These are phyloP conservation scores for Climacium dendroides DNA, from an alignment of 225 moss, liverwort and hornwort genomes.

Conservation along the genomic window DNA sequence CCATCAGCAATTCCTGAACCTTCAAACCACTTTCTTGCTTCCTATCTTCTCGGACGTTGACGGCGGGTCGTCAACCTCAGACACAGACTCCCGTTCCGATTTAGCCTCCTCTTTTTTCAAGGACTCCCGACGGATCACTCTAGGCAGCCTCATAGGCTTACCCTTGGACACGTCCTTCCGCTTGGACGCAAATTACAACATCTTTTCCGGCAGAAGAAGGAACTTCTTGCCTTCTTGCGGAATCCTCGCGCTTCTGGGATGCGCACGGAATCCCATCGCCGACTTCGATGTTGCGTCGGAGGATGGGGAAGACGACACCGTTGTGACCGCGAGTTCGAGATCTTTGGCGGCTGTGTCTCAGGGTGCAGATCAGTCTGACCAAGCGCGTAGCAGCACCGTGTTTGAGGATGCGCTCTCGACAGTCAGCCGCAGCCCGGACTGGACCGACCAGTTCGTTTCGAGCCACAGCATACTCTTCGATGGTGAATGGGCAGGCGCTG, in stretches of 20 bases:
- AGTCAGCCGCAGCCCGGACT: conserved; percentile 19
- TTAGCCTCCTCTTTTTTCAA: conserved; percentile 25
- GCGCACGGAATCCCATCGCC: not conserved
- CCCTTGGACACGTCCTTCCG: conserved; percentile 20
- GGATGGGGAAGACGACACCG: not conserved
- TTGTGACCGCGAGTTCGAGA: not conserved
- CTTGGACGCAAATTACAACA: conserved; percentile 5
- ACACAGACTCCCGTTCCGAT: conserved; percentile 27
- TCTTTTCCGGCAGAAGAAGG: not conserved
- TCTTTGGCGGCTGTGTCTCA: conserved; percentile 5
- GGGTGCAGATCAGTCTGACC: not conserved
- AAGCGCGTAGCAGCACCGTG: not conserved
- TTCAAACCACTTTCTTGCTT: conserved; percentile 19
- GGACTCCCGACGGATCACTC: conserved; percentile 31
- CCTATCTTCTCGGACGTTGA: conserved; percentile 26
- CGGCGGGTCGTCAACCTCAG: conserved; percentile 10
- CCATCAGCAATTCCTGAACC: conserved; percentile 12
- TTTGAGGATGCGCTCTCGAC: conserved; percentile 21
- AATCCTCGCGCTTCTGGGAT: conserved; percentile 20
- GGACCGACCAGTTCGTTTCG: conserved; percentile 22
- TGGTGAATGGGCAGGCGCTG: conserved; percentile 1
- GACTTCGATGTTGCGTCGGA: not conserved
- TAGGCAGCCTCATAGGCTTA: conserved; percentile 27
- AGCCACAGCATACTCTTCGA: conserved; percentile 17
- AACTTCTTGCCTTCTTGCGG: conserved; percentile 16